A percentile compares a stretch with the other conserved stretches of the same genome.
phyloP scores from a whole-genome alignment of 1,139 yeast species.

The Lodderomyces parapsilosis region DNA sequence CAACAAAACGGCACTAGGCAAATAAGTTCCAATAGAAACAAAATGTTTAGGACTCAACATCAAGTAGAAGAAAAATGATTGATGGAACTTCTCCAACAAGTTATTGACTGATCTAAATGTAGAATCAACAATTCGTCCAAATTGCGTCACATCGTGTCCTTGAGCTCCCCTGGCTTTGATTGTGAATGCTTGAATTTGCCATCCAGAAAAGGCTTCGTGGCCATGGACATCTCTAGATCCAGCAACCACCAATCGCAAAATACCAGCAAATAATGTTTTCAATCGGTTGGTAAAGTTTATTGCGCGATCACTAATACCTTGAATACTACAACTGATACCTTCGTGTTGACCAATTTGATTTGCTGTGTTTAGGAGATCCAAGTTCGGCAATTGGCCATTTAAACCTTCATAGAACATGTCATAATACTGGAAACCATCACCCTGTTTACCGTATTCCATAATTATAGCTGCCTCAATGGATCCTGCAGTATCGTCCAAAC shows the following conservation, averaged over 20 bases:
- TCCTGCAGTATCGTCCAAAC: slow-evolving; percentile 90
- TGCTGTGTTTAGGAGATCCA: slow-evolving; percentile 84
- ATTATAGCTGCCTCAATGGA: slow-evolving; percentile 90
- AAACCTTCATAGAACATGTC: slow-evolving; percentile 84
- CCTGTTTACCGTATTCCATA: slow-evolving; percentile 66
- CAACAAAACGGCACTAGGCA: slow-evolving; percentile 79
- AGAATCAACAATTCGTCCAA: slow-evolving; percentile 88
- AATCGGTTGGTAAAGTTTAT: slow-evolving; percentile 55
- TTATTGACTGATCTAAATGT: slow-evolving; percentile 88
- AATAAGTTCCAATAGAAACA: slow-evolving; percentile 90
- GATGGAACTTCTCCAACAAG: slow-evolving; percentile 92
- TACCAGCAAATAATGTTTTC: slow-evolving; percentile 60
- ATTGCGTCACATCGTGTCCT: slow-evolving; percentile 81
- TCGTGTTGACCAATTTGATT: slow-evolving; percentile 72
- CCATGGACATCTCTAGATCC: slow-evolving; percentile 65
- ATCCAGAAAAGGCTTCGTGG: slow-evolving; percentile 90
- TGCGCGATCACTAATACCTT: slow-evolving; percentile 52
- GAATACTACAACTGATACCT: slow-evolving; percentile 66
- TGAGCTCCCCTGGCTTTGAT: slow-evolving; percentile 60
- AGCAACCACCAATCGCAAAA: slow-evolving; percentile 64
- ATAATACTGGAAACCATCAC: slow-evolving; percentile 69
- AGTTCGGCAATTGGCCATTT: slow-evolving; percentile 93
- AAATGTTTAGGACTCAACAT: slow-evolving; percentile 75
- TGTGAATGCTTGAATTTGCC: slow-evolving; percentile 93
- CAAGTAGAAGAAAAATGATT: slow-evolving; percentile 90